Conservation (phyloP, 2,329 filamentous ascomycete species). For the Beauveria varroae region DNA sequence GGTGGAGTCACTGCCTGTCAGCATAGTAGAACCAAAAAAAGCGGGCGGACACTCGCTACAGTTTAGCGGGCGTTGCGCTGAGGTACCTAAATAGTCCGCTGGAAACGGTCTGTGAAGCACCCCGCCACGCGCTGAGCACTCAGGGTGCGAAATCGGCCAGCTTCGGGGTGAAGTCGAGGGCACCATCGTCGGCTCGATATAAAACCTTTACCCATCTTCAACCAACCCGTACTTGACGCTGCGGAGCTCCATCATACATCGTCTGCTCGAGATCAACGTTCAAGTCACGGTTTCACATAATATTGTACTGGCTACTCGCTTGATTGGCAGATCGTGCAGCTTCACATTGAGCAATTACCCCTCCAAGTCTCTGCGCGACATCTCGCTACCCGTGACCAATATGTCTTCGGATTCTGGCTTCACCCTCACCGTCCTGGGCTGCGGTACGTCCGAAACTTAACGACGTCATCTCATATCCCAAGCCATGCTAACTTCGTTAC, state of each 20-base stretch:
- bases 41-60: background rate
- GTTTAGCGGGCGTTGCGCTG: background rate
- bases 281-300: background rate
- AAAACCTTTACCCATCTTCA: slow-evolving; percentile 9
- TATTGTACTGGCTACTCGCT: background rate
- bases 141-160: slow-evolving; percentile 1
- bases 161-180: slow-evolving; percentile 2
- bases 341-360: background rate
- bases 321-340: background rate
- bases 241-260: slow-evolving; percentile 14
- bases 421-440: slow-evolving; percentile 74
- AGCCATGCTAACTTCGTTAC: slow-evolving; percentile 13
- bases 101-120: background rate
- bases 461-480: background rate
- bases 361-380: slow-evolving; percentile 1
- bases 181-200: slow-evolving; percentile 1
- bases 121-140: background rate
- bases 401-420: slow-evolving; percentile 28
- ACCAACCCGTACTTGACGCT: background rate
- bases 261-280: background rate
- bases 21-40: slow-evolving; percentile 4
- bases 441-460: slow-evolving; percentile 47
- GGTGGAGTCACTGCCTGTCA: background rate
- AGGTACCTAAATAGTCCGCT: too few species aligned
- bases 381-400: slow-evolving; percentile 5